Evolutionary conservation across 2,329 filamentous ascomycete genomes (phyloP), one percentile per base, ranked within the genome.

Genomic region (Myriosclerotinia curreyana): DNA sequence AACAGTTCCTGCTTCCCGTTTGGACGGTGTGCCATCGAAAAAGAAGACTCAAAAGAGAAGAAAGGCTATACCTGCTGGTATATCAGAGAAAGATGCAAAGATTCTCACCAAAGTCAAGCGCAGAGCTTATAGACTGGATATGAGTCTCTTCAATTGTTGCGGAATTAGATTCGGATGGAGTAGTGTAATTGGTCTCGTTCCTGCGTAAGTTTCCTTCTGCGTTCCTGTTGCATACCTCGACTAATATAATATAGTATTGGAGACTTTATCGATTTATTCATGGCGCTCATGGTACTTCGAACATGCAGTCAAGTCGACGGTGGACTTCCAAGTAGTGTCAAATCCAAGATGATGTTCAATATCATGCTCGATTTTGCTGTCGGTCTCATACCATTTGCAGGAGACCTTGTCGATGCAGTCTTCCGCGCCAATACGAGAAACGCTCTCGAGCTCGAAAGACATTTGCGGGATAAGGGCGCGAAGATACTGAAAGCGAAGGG

Each of bases 161-260:
- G 92, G 92, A 51, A 83, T 96, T 65, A 85, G 88, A 65, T 93
- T 98, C 74, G 95, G 95, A 62, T 97, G 92, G 92, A 86, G 90
- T 60, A 90, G 88, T 71, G 84, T 96, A 65, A 91, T 98, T 71
- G 95, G 88, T 17, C 74, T 98, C 9, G 77, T 98, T 62, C 95
- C 95, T 70, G 85, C 85, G 84, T 92, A 82, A 82, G 90, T 83
- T 64, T 15, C 68, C 12, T 44, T 22, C 70, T 73, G 64, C 69
- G 52, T 51, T 11, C 12, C 20, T 55, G 12, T 38, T 46, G 44
- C 65, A 40, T 71, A 62, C 40, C 11, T 22, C 60, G 52, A 61
- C 64, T 71, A 66, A 74, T 61, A 42, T 75, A 66, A 17, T 44
- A 52, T 48, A 91, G 89, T 7, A 79, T 90, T 67, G 93, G 93